These are phyloP conservation scores for Suhomyces emberorum DNA, from an alignment of 805 yeast species.

Conservation along the genomic window DNA sequence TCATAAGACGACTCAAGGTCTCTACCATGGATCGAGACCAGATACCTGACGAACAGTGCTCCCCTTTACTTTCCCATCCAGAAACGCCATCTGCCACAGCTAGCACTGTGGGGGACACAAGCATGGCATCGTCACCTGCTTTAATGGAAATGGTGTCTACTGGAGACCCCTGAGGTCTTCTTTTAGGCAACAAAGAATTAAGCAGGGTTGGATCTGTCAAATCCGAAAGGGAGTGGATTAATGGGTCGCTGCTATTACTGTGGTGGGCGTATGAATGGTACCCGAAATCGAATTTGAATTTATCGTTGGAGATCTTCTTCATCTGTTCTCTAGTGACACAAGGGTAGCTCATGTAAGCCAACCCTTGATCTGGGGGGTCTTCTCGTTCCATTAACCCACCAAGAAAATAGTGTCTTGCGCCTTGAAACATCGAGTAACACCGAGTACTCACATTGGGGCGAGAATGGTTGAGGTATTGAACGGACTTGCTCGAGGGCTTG, in stretches of 20 bases:
- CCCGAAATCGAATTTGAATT: conserved; percentile 41
- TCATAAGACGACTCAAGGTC: conserved; percentile 44
- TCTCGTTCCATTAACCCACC: conserved; percentile 12
- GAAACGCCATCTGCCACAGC: conserved; percentile 59
- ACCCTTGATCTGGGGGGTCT: conserved; percentile 22
- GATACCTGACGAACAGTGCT: conserved; percentile 45
- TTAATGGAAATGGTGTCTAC: conserved; percentile 49
- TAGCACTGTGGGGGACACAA: conserved; percentile 48
- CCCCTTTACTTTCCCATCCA: conserved; percentile 47
- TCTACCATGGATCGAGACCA: conserved; percentile 55
- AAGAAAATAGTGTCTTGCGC: conserved; percentile 22
- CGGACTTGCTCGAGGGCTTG: too few relatives aligned
- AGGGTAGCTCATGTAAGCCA: conserved; percentile 42
- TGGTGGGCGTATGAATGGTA: conserved; percentile 50
- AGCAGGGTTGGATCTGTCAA: conserved; percentile 47
- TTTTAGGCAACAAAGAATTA: conserved; percentile 43
- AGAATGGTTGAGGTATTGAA: too few relatives aligned
- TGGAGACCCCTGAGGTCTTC: conserved; percentile 52
- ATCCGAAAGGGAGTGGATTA: conserved; percentile 48
- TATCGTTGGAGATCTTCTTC: conserved; percentile 34
- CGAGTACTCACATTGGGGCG: too few relatives aligned
- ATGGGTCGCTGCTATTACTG: conserved; percentile 35
- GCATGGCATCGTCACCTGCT: conserved; percentile 59
- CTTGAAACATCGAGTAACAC: conserved; percentile 20
- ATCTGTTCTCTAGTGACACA: conserved; percentile 38